Evolutionary conservation across 78 protist species (phyloP).

Genomic region (Dictyostelium discoideum): dicty_2.7 NC_007090.3:3958001-3958500

Average conservation of each 20-base stretch:
- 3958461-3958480: slow-evolving; percentile 37
- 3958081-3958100: slow-evolving; percentile 87
- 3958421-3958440: slow-evolving; percentile 85
- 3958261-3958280: slow-evolving; percentile 91
- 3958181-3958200: neutral
- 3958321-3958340: slow-evolving; percentile 92
- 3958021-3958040: neutral
- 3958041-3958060: slow-evolving; percentile 85
- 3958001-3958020: slow-evolving; percentile 58
- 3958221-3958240: neutral
- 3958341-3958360: slow-evolving; percentile 93
- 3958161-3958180: neutral
- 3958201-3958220: neutral
- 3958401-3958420: slow-evolving; percentile 94
- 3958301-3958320: slow-evolving; percentile 95
- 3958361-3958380: slow-evolving; percentile 93
- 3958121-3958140: slow-evolving; percentile 89
- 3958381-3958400: slow-evolving; percentile 89
- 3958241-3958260: slow-evolving; percentile 83
- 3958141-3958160: slow-evolving; percentile 72
- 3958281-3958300: slow-evolving; percentile 91
- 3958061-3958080: slow-evolving; percentile 78
- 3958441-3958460: slow-evolving; percentile 9
- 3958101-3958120: slow-evolving; percentile 85
- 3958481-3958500: slow-evolving; percentile 87